Evolutionary conservation across 495 filamentous ascomycete species (phyloP).

Genomic region (Penicilliopsis zonata): DNA sequence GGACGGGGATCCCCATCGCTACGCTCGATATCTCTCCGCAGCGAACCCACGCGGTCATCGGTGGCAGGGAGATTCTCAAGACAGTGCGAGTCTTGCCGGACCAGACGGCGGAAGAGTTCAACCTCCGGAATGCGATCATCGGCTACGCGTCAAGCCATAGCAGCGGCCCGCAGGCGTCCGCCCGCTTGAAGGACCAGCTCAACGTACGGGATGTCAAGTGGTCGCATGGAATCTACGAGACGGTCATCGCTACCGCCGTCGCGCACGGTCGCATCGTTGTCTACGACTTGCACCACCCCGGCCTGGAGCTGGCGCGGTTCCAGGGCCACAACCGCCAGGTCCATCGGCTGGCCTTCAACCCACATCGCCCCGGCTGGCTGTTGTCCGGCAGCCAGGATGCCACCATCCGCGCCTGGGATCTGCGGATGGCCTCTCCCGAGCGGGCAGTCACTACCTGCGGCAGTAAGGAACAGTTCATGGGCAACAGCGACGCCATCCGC

Average conservation of each 20-base stretch:
- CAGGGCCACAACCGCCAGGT: slow-evolving; percentile 88
- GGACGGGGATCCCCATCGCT: slow-evolving; percentile 58
- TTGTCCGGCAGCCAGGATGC: slow-evolving; percentile 90
- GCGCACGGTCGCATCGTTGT: slow-evolving; percentile 77
- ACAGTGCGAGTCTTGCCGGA: slow-evolving; percentile 63
- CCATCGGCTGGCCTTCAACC: slow-evolving; percentile 83
- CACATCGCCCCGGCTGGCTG: slow-evolving; percentile 60
- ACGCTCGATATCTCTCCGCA: slow-evolving; percentile 70
- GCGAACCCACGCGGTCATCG: slow-evolving; percentile 65
- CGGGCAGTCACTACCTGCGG: slow-evolving; percentile 37
- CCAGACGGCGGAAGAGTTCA: slow-evolving; percentile 60
- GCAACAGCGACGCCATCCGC: slow-evolving; percentile 68
- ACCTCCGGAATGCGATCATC: slow-evolving; percentile 65
- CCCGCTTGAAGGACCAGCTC: slow-evolving; percentile 56
- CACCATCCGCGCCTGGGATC: slow-evolving; percentile 72
- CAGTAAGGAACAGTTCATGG: slow-evolving; percentile 44
- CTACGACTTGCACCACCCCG: slow-evolving; percentile 68
- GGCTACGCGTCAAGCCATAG: slow-evolving; percentile 54
- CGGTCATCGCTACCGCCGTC: slow-evolving; percentile 70
- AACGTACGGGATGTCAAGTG: slow-evolving; percentile 79
- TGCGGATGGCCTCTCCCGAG: slow-evolving; percentile 40
- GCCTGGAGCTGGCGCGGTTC: slow-evolving; percentile 62
- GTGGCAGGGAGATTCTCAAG: slow-evolving; percentile 74
- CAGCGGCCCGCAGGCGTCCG: slow-evolving; percentile 34
- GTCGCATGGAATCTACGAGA: slow-evolving; percentile 53